Conservation (phyloP, 1,139 yeast genomes). For the Suhomyces choctaworum region DNA sequence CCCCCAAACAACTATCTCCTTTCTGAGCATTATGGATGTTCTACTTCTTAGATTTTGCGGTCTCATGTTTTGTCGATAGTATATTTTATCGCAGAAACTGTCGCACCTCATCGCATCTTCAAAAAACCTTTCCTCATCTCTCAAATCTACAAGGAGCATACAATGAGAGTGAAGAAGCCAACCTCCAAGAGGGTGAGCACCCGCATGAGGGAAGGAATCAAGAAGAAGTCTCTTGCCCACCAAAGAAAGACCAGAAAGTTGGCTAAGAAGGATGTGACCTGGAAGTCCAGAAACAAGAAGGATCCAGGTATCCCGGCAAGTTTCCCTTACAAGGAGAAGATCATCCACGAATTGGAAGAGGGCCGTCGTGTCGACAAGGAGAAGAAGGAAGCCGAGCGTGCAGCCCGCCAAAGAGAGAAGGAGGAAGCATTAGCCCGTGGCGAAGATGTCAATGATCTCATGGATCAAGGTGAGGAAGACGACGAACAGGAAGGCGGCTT, state of each 20-base stretch:
- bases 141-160: slow-evolving; percentile 1
- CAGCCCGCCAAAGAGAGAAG: slow-evolving; percentile 47
- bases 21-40: too few relatives aligned
- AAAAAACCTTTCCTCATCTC: slow-evolving; percentile 6
- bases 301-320: slow-evolving; percentile 95
- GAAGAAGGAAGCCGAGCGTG: slow-evolving; percentile 52
- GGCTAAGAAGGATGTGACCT: slow-evolving; percentile 86
- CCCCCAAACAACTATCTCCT: too few relatives aligned
- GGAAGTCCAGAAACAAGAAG: slow-evolving; percentile 82
- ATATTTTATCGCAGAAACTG: too few relatives aligned
- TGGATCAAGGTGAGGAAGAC: slow-evolving; percentile 43
- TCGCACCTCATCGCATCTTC: slow-evolving; percentile 11
- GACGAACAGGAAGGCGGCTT: slow-evolving; percentile 60
- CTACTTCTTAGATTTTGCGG: too few relatives aligned
- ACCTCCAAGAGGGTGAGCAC: slow-evolving; percentile 85
- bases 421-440: slow-evolving; percentile 50
- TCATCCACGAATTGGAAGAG: slow-evolving; percentile 78
- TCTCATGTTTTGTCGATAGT: too few relatives aligned
- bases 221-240: slow-evolving; percentile 93
- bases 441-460: slow-evolving; percentile 38
- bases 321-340: slow-evolving; percentile 89
- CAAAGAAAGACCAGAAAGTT: slow-evolving; percentile 78
- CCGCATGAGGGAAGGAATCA: slow-evolving; percentile 92
- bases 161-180: slow-evolving; percentile 61
- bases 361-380: slow-evolving; percentile 63